Percentiles rank a stretch among this genome's conserved stretches.
Conservation (phyloP, 2,329 filamentous ascomycete genomes). For the Apiospora hydei region DNA sequence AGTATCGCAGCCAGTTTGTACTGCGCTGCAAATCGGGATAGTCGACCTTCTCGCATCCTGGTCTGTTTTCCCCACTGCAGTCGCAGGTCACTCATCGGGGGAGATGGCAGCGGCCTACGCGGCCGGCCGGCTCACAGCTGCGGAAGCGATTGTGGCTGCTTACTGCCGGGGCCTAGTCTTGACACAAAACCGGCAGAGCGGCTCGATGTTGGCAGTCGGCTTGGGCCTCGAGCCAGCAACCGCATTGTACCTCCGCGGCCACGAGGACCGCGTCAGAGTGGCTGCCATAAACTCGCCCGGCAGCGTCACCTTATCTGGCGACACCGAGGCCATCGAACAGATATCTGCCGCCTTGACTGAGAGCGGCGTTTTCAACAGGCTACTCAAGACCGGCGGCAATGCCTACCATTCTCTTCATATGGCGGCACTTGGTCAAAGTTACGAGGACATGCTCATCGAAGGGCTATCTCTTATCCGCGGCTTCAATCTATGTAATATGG, state of each 20-base stretch:
- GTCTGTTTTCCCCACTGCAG: conserved; percentile 44
- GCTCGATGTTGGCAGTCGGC: conserved; percentile 44
- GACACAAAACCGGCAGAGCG: conserved; percentile 20
- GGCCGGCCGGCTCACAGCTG: conserved; percentile 36
- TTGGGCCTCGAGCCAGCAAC: conserved; percentile 35
- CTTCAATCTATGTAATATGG: no score
- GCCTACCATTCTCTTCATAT: conserved; percentile 50
- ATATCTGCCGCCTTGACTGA: conserved; percentile 50
- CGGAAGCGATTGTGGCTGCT: conserved; percentile 37
- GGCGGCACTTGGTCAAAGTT: conserved; percentile 25
- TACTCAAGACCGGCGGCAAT: conserved; percentile 48
- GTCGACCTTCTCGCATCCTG: conserved; percentile 49
- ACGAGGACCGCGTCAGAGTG: conserved; percentile 33
- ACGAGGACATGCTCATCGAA: no score
- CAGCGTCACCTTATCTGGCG: conserved; percentile 56
- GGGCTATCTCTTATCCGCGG: no score
- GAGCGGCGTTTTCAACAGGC: conserved; percentile 54
- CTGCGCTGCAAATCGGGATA: conserved; percentile 52
- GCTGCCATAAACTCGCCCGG: conserved; percentile 48
- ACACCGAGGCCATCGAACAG: conserved; percentile 49
- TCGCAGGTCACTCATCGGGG: conserved; percentile 47
- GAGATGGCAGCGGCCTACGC: conserved; percentile 55
- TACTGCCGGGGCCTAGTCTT: conserved; percentile 37
- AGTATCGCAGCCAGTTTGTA: conserved; percentile 48
- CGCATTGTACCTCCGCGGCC: conserved; percentile 36